Conservation (phyloP, 352 stramenopile species). For the Blastocystis sp. region DNA sequence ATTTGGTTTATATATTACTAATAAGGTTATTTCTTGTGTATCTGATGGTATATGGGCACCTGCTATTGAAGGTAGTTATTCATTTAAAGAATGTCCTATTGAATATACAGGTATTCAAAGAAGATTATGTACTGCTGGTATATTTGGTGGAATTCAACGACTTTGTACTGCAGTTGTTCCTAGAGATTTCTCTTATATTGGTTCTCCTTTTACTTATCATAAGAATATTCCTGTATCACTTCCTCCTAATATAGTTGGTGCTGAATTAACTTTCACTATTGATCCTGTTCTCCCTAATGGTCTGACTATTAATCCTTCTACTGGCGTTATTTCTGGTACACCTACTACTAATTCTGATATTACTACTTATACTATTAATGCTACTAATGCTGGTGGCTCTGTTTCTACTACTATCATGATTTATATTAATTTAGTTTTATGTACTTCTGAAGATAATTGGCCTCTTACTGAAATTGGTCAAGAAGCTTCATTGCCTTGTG, state of each 20-base stretch:
- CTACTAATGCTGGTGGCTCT: slow-evolving; percentile 6
- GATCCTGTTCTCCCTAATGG: slow-evolving; percentile 2
- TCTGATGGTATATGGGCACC: not conserved
- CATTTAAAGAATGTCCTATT: slow-evolving; percentile 2
- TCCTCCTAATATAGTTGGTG: slow-evolving; percentile 12
- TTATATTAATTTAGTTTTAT: too few species aligned
- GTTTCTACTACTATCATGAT: too few species aligned
- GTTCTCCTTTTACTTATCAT: too few species aligned
- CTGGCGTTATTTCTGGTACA: not conserved
- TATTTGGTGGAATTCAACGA: not conserved
- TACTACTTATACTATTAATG: slow-evolving; percentile 7
- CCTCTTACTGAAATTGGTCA: too few species aligned
- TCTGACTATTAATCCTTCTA: not conserved
- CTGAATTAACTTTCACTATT: slow-evolving; percentile 20
- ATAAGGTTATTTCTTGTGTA: too few species aligned
- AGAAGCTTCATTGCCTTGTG: slow-evolving; percentile 2
- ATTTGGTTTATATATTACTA: too few species aligned
- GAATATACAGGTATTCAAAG: slow-evolving; percentile 14
- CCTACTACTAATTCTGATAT: not conserved
- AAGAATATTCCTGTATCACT: too few species aligned
- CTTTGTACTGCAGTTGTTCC: slow-evolving; percentile 22
- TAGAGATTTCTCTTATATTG: slow-evolving; percentile 18
- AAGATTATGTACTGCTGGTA: not conserved
- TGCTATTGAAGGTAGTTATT: not conserved
- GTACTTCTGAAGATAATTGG: too few species aligned